A percentile compares a stretch with the other conserved stretches of the same genome.
Evolutionary conservation across 2,329 filamentous ascomycete genomes (phyloP).

Genomic region (Ophiostoma triangulosporum): DNA sequence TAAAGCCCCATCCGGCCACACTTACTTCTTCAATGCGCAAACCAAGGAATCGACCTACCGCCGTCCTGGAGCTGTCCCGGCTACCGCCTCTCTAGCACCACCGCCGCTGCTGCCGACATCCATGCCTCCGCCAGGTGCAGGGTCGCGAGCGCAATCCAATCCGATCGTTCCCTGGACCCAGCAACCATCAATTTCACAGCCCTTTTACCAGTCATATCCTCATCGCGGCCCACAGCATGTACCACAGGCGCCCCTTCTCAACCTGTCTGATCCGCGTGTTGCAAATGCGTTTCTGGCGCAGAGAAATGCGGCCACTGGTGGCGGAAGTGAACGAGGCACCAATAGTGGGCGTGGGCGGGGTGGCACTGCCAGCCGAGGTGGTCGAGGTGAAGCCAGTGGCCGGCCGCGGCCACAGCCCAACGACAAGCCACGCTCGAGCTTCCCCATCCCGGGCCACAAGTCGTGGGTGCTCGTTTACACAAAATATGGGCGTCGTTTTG

Average conservation of each 20-base stretch:
- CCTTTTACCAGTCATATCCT: constrained; percentile 11
- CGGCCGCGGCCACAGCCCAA: constrained; percentile 52
- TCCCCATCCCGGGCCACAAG: constrained; percentile 64
- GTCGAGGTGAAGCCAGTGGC: constrained; percentile 30
- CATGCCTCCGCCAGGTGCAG: not conserved
- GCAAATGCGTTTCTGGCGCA: constrained; percentile 50
- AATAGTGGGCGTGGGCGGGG: constrained; percentile 8
- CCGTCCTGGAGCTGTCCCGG: constrained; percentile 35
- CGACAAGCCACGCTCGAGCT: constrained; percentile 71
- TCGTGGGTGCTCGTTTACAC: constrained; percentile 92
- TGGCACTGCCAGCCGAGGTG: not conserved
- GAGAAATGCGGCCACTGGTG: constrained; percentile 16
- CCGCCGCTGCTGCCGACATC: constrained; percentile 18
- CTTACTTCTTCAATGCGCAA: constrained; percentile 73
- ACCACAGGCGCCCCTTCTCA: constrained; percentile 26
- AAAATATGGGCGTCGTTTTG: constrained; percentile 77
- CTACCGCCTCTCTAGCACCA: constrained; percentile 12
- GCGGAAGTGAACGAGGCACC: not conserved
- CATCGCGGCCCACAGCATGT: constrained; percentile 14
- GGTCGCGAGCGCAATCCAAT: not conserved
- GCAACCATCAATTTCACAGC: constrained; percentile 9
- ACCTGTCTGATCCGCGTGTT: constrained; percentile 39
- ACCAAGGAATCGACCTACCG: constrained; percentile 82
- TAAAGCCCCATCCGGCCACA: constrained; percentile 73
- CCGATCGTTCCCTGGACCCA: constrained; percentile 17